Conservation (phyloP, 2,329 filamentous ascomycete genomes). For the Colletotrichum zoysiae region DNA sequence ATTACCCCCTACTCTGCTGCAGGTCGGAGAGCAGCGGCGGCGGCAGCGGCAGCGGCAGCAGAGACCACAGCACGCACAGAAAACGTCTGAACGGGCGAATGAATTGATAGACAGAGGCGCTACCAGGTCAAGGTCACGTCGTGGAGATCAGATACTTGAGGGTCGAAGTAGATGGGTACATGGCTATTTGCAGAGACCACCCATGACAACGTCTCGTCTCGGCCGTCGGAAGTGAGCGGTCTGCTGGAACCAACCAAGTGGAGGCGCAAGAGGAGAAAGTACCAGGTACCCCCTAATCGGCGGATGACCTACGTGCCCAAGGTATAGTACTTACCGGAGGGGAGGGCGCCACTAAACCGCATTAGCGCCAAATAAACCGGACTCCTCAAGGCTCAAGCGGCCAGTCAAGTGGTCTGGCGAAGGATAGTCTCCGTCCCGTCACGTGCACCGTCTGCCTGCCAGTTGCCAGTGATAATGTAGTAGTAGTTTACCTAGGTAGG, state of each 20-base stretch:
- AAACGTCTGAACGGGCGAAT: background rate
- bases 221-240: constrained; percentile 1
- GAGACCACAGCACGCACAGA: constrained; percentile 6
- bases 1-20: constrained; percentile 25
- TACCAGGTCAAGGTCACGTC: constrained; percentile 36
- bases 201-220: constrained; percentile 10
- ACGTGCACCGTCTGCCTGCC: constrained; percentile 21
- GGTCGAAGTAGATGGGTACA: constrained; percentile 26
- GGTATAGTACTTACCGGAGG: background rate
- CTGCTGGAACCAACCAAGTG: constrained; percentile 18
- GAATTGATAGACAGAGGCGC: constrained; percentile 32
- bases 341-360: constrained; percentile 31
- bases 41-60: constrained; percentile 22
- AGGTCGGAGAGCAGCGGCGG: constrained; percentile 32
- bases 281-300: constrained; percentile 18
- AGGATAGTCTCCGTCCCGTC: constrained; percentile 23
- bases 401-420: constrained; percentile 30
- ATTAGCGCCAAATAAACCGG: constrained; percentile 42
- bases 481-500: background rate
- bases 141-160: constrained; percentile 37
- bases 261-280: constrained; percentile 25
- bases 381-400: constrained; percentile 32
- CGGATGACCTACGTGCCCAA: background rate
- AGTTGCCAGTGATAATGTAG: constrained; percentile 4
- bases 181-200: constrained; percentile 19